Percentiles rank a stretch among this genome's conserved stretches.
Conservation (phyloP, 176 grass and related monocot genomes). For the Oropetium thomaeum region DNA sequence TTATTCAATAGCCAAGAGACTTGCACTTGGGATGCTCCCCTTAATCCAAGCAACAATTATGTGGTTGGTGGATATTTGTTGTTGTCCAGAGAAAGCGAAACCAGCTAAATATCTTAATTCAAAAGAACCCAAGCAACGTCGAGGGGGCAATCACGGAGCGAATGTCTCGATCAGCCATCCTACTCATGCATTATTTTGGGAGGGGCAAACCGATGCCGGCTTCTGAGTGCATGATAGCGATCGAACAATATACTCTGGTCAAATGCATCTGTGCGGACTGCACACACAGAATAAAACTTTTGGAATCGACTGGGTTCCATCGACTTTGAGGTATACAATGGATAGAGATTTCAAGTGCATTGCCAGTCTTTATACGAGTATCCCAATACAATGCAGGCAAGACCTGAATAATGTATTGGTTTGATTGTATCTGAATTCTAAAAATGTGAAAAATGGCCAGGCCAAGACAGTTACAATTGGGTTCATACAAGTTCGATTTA, state of each 20-base stretch:
- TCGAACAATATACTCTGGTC: background rate
- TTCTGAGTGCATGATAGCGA: background rate
- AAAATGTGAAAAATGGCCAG: background rate
- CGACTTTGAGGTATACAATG: background rate
- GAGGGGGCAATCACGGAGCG: constrained; percentile 16
- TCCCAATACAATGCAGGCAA: background rate
- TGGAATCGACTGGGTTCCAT: background rate
- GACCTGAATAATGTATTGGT: background rate
- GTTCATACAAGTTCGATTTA: background rate
- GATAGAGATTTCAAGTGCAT: background rate
- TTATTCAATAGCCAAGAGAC: background rate
- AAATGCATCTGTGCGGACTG: background rate
- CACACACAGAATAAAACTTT: background rate
- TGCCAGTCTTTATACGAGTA: background rate
- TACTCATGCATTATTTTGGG: constrained; percentile 4
- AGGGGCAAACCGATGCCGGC: background rate
- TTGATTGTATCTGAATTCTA: background rate
- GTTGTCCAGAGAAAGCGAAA: constrained; percentile 15
- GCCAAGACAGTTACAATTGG: background rate
- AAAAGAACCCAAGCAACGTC: background rate
- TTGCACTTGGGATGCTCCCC: background rate
- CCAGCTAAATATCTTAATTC: constrained; percentile 1
- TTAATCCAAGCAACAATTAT: constrained; percentile 3
- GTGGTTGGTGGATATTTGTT: constrained; percentile 3
- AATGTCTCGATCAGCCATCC: constrained; percentile 22